Percentiles rank a stretch among this genome's conserved stretches.
These are phyloP conservation scores for Pharnaceum exiguum DNA, from an alignment of 148 eudicot species.

Conservation along the genomic window DNA sequence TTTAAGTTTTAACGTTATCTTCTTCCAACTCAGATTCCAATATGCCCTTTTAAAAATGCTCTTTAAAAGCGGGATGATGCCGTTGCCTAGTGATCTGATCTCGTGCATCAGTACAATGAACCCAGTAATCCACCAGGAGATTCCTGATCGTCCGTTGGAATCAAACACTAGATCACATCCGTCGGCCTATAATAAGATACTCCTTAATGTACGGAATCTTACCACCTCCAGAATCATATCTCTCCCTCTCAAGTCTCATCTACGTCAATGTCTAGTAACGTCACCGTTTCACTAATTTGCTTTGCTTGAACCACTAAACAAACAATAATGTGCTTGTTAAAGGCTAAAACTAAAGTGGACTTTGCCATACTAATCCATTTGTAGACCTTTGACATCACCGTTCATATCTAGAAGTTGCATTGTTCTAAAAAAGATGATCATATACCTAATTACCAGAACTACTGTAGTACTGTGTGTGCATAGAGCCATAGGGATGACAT, in stretches of 20 bases:
- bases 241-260: background rate
- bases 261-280: background rate
- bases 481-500: no score
- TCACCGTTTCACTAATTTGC: background rate
- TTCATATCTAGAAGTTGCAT: background rate
- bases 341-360: no score
- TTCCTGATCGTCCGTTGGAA: background rate
- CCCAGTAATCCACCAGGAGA: background rate
- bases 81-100: background rate
- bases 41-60: background rate
- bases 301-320: background rate
- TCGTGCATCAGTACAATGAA: background rate
- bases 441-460: no score
- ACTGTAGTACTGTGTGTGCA: no score
- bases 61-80: background rate
- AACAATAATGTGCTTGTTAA: no score
- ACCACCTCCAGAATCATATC: background rate
- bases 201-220: no score
- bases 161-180: background rate
- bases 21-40: conserved; percentile 23
- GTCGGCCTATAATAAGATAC: no score
- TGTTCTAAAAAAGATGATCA: background rate
- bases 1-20: background rate
- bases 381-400: background rate
- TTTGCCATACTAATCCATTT: background rate